Percentiles rank a stretch among this genome's conserved stretches.
phyloP scores from a whole-genome alignment of 257 asterid species.

The Marsdenia floribunda region DNA sequence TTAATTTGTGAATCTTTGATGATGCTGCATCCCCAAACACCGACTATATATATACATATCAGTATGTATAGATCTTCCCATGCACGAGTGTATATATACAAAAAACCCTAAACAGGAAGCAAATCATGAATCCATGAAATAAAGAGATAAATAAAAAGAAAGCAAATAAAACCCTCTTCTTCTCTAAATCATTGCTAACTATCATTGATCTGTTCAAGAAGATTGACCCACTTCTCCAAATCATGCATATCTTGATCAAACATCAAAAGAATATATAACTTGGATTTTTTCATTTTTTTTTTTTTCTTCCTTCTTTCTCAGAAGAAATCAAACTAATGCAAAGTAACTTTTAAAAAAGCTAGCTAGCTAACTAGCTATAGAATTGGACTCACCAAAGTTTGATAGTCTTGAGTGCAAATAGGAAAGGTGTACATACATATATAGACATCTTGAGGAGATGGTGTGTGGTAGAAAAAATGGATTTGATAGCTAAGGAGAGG shows the following conservation, averaged over 20 bases:
- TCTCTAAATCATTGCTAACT: background rate
- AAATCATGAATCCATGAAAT: background rate
- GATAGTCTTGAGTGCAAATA: background rate
- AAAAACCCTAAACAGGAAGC: background rate
- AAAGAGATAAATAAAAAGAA: background rate
- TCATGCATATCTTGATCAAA: background rate
- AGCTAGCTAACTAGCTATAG: background rate
- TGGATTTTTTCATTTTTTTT: too few relatives aligned
- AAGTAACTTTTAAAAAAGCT: background rate
- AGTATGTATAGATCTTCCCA: background rate
- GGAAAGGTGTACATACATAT: background rate
- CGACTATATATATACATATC: background rate
- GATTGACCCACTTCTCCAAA: background rate
- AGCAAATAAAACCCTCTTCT: background rate
- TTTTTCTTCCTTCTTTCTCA: background rate
- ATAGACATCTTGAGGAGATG: background rate
- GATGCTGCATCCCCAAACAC: conserved; percentile 22
- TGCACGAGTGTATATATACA: background rate
- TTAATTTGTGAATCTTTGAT: conserved; percentile 19
- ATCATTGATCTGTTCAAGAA: background rate
- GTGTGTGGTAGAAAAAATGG: background rate
- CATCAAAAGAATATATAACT: background rate
- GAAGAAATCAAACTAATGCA: too few relatives aligned
- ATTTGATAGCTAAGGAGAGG: too few relatives aligned
- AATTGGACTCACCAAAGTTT: background rate